Conservation (phyloP, 2,329 filamentous ascomycete genomes). For the Aspergillus piperis region DNA sequence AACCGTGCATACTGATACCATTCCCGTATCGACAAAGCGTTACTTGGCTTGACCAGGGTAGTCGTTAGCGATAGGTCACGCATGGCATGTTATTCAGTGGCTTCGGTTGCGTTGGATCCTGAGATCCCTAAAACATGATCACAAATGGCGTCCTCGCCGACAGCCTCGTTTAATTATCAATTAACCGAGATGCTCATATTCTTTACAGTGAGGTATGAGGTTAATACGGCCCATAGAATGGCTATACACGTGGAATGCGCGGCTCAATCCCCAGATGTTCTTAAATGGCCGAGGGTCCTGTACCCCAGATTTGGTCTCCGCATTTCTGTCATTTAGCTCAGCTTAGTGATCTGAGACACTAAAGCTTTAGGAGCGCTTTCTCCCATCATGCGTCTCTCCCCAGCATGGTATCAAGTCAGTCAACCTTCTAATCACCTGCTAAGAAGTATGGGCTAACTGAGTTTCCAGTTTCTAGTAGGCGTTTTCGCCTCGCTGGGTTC, state of each 20-base stretch:
- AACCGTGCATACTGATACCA: neutral
- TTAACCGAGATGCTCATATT: conserved; percentile 2
- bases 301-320: conserved; percentile 19
- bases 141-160: neutral
- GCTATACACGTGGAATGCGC: conserved; percentile 12
- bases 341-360: neutral
- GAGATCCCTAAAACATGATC: neutral
- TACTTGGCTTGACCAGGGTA: conserved; percentile 5
- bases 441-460: neutral
- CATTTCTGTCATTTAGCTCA: conserved; percentile 14
- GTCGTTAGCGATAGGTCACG: conserved; percentile 8
- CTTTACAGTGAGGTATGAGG: neutral
- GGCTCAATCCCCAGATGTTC: conserved; percentile 26
- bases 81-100: conserved; percentile 9
- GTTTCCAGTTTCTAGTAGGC: conserved; percentile 56
- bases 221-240: neutral
- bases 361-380: neutral
- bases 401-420: conserved; percentile 59
- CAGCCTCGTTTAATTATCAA: neutral
- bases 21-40: conserved; percentile 19
- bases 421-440: neutral
- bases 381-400: conserved; percentile 55
- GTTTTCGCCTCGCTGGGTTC: conserved; percentile 62
- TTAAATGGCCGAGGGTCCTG: conserved; percentile 23
- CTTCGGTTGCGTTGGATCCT: conserved; percentile 6